These are phyloP conservation scores for Salvia miltiorrhiza DNA, from an alignment of 257 asterid species.

Conservation along the genomic window DNA sequence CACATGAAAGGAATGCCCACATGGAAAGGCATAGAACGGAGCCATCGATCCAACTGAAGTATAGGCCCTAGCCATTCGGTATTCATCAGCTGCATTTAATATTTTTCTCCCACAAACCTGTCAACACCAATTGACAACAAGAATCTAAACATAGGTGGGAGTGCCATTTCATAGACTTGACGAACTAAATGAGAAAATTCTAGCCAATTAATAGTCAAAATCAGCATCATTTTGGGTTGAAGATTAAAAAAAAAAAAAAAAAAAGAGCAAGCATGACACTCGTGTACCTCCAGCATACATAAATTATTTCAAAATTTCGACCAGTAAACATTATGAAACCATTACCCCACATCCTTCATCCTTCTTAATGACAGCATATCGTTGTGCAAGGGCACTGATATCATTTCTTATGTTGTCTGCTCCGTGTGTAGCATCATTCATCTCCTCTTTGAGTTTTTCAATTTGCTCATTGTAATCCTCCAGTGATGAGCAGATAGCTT, in stretches of 20 bases:
- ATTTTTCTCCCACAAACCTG: conserved; percentile 86
- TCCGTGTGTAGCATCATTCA: conserved; percentile 96
- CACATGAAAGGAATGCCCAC: conserved; percentile 94
- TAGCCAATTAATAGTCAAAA: background rate
- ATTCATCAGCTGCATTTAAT: conserved; percentile 62
- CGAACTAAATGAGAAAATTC: conserved; percentile 8
- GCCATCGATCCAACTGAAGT: conserved; percentile 84
- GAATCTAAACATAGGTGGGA: conserved; percentile 15
- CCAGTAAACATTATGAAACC: conserved; percentile 21
- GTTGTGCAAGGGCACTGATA: conserved; percentile 86
- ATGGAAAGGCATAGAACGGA: conserved; percentile 96
- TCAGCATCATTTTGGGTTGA: background rate
- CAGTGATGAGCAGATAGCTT: conserved; percentile 93
- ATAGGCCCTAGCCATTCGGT: conserved; percentile 64
- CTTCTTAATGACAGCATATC: conserved; percentile 78
- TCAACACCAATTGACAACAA: conserved; percentile 25
- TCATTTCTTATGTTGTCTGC: conserved; percentile 97
- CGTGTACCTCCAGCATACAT: background rate
- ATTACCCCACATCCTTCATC: conserved; percentile 98
- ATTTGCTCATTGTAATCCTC: conserved; percentile 97
- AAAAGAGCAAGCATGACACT: conserved; percentile 9
- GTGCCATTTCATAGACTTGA: conserved; percentile 9
- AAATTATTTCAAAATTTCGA: background rate
- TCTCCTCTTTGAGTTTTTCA: conserved; percentile 94
- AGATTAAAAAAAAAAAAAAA: background rate